A percentile compares a stretch with the other conserved stretches of the same genome.
Evolutionary conservation across 495 filamentous ascomycete species (phyloP).

Genomic region (Apiosordaria backusii): DNA sequence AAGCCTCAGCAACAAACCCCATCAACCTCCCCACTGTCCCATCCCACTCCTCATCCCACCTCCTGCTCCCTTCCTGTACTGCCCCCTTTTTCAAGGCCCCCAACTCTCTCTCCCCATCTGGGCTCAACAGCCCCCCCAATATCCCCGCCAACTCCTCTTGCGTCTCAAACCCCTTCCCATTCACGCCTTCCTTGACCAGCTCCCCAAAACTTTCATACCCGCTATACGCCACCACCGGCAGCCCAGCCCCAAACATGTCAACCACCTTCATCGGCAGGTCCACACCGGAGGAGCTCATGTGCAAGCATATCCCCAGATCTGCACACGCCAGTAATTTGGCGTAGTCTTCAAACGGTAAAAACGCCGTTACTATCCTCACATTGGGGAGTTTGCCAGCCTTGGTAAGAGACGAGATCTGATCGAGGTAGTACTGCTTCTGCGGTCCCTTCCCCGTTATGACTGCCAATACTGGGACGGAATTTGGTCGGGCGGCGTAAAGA

Average conservation of each 20-base stretch:
- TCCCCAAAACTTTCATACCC: slow-evolving; percentile 83
- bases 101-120: slow-evolving; percentile 47
- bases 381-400: slow-evolving; percentile 56
- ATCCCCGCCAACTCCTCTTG: slow-evolving; percentile 56
- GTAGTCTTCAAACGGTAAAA: slow-evolving; percentile 80
- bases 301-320: slow-evolving; percentile 85
- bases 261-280: slow-evolving; percentile 99
- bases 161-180: slow-evolving; percentile 76
- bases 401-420: slow-evolving; percentile 57
- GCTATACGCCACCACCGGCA: slow-evolving; percentile 84
- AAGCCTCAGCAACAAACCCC: slow-evolving; percentile 42
- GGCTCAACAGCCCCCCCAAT: slow-evolving; percentile 60
- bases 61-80: slow-evolving; percentile 63
- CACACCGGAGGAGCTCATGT: slow-evolving; percentile 88
- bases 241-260: slow-evolving; percentile 92
- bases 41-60: slow-evolving; percentile 98
- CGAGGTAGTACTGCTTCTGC: slow-evolving; percentile 68
- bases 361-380: slow-evolving; percentile 73
- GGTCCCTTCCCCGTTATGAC: slow-evolving; percentile 95
- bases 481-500: slow-evolving; percentile 57
- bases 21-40: slow-evolving; percentile 68
- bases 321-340: slow-evolving; percentile 81
- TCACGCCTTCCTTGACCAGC: slow-evolving; percentile 78
- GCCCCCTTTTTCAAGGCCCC: slow-evolving; percentile 67
- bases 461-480: slow-evolving; percentile 48